These are phyloP conservation scores for Epichloe aotearoae DNA, from an alignment of 2,329 filamentous ascomycete species.

Conservation along the genomic window DNA sequence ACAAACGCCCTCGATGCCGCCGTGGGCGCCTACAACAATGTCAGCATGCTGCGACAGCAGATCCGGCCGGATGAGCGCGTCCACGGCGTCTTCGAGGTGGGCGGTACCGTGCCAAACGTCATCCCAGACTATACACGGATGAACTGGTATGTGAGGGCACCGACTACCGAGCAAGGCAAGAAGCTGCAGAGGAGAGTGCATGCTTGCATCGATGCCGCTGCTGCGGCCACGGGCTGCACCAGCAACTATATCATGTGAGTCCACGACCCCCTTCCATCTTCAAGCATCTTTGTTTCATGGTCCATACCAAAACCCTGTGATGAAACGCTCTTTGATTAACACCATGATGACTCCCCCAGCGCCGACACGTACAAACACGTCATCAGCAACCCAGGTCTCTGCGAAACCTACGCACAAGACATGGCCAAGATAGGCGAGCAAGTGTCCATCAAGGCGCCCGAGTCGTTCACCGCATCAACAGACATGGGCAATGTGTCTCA, in stretches of 20 bases:
- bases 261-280: background rate
- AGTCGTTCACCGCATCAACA: constrained; percentile 27
- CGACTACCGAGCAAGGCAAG: constrained; percentile 17
- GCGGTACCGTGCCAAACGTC: constrained; percentile 25
- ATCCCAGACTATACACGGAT: constrained; percentile 25
- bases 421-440: constrained; percentile 28
- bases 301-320: background rate
- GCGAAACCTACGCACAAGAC: constrained; percentile 27
- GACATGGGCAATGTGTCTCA: constrained; percentile 41
- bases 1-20: constrained; percentile 26
- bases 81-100: constrained; percentile 23
- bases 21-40: constrained; percentile 20
- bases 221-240: constrained; percentile 21
- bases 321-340: background rate
- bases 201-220: constrained; percentile 23
- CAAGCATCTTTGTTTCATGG: background rate
- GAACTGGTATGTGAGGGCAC: constrained; percentile 26
- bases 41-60: constrained; percentile 25
- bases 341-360: constrained; percentile 7
- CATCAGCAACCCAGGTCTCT: constrained; percentile 29
- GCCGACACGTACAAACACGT: constrained; percentile 30
- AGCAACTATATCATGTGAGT: constrained; percentile 22
- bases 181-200: constrained; percentile 18
- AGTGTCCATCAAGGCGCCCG: constrained; percentile 21
- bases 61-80: constrained; percentile 23